Percentiles rank a stretch among this genome's conserved stretches.
Evolutionary conservation across 225 moss, liverwort and hornwort species (phyloP).

Genomic region (Physcomitrium patens): DNA sequence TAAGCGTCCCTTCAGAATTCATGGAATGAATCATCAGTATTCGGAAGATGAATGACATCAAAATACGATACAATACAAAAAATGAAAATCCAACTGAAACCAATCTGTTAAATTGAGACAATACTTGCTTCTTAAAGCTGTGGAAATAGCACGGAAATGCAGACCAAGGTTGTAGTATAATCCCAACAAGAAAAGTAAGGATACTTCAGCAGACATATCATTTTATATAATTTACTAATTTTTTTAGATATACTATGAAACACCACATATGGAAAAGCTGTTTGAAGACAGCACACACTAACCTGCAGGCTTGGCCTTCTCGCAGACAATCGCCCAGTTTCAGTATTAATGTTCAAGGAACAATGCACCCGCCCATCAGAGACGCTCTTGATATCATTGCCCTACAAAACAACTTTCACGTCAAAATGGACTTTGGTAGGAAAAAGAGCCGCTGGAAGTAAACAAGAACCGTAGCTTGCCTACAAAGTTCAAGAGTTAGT

Average conservation of each 20-base stretch:
- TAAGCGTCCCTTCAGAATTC: no score
- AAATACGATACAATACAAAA: neutral
- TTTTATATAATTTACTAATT: no score
- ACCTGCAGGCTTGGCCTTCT: conserved; percentile 99
- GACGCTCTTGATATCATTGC: conserved; percentile 83
- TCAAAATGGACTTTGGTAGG: conserved; percentile 15
- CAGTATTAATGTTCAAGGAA: conserved; percentile 96
- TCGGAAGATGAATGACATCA: neutral
- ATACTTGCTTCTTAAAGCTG: neutral
- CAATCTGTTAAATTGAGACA: neutral
- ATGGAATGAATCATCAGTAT: no score
- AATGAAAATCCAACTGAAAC: conserved; percentile 18
- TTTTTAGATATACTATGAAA: no score
- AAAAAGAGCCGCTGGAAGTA: conserved; percentile 1
- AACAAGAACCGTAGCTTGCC: neutral
- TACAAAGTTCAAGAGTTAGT: neutral
- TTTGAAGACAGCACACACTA: conserved; percentile 24
- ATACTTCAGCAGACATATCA: no score
- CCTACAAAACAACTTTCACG: conserved; percentile 50
- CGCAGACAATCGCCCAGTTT: conserved; percentile 97
- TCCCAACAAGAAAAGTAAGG: neutral
- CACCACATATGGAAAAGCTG: neutral
- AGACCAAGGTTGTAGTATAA: conserved; percentile 7
- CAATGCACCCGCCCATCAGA: conserved; percentile 91
- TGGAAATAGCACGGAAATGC: neutral